phyloP scores from a whole-genome alignment of 225 moss, liverwort and hornwort genomes.

The Sphagnum tenellum region DNA sequence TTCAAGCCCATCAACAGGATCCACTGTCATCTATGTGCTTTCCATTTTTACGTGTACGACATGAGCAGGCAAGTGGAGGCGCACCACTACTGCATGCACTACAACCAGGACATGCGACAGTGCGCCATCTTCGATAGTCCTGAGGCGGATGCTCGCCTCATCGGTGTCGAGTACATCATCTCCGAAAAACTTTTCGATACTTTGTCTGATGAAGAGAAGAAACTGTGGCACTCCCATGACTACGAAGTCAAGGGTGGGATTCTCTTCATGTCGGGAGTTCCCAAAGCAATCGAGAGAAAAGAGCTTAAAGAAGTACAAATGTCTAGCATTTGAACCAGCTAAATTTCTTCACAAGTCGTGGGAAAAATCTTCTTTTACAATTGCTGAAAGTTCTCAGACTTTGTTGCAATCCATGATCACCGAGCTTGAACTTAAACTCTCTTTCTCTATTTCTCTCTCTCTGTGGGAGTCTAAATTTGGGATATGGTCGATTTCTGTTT shows the following conservation, averaged over 20 bases:
- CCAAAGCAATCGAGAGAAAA: slow-evolving; percentile 30
- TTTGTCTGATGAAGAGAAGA: slow-evolving; percentile 75
- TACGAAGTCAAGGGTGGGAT: slow-evolving; percentile 77
- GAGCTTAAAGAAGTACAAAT: slow-evolving; percentile 37
- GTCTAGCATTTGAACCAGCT: no score
- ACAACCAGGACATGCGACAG: slow-evolving; percentile 71
- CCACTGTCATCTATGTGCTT: background rate
- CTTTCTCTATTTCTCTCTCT: background rate
- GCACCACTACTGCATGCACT: slow-evolving; percentile 68
- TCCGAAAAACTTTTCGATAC: slow-evolving; percentile 54
- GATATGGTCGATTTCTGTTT: background rate
- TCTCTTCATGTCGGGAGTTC: slow-evolving; percentile 55
- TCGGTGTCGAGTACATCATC: slow-evolving; percentile 79
- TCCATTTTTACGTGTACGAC: slow-evolving; percentile 74
- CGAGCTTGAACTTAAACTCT: background rate
- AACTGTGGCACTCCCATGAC: slow-evolving; percentile 62
- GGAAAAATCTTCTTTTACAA: no score
- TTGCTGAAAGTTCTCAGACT: no score
- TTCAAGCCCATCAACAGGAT: no score
- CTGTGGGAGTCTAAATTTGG: background rate
- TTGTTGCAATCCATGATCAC: no score
- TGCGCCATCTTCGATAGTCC: slow-evolving; percentile 54
- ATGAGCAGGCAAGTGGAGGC: slow-evolving; percentile 75
- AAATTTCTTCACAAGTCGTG: no score
- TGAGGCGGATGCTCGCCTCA: slow-evolving; percentile 42